Evolutionary conservation across 495 filamentous ascomycete species (phyloP), one percentile per base, ranked within the genome.

Genomic region (Chaetomium fimeti): DNA sequence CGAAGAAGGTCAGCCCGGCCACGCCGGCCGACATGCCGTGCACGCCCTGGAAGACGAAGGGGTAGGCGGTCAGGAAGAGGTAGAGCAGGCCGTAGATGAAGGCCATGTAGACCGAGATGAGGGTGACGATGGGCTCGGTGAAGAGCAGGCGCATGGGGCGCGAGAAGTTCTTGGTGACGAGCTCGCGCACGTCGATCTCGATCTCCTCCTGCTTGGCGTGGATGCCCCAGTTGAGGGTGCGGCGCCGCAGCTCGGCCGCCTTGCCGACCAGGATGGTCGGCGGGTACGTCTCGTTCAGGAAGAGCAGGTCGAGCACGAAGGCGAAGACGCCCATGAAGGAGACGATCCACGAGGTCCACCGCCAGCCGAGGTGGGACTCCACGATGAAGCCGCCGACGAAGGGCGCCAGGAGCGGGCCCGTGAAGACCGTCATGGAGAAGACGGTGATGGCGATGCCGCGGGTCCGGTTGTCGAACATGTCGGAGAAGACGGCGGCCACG

Each of bases 141-240:
- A 94, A 82, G 12, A 96, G 83, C 61, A 96, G 85, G 59, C 88
- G 83, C 68, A 96, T 76, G 0, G 92, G 92, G 42, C 92, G 85
- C 64, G 79, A 84, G 74, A 94, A 92, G 75, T 96, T 95, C 83
- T 93, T 93, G 65, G 81, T 84, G 47, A 96, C 47, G 15, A 96
- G 80, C 75, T 95, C 90, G 32, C 80, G 74, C 66, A 95, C 81
- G 75, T 94, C 89, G 60, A 97, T 82, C 73, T 95, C 91, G 66
- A 95, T 92, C 77, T 96, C 91, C 71, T 96, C 92, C 74, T 96
- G 90, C 72, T 92, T 95, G 53, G 92, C 90, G 77, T 96, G 91
- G 66, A 97, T 95, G 52, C 91, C 92, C 91, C 92, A 95, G 77
- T 95, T 96, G 71, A 86, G 84, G 8, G 92, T 96, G 51, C 89